Evolutionary conservation across 305 asterid genomes (phyloP), one percentile per base, ranked within the genome.

Genomic region (Solanum hybrid): DNA sequence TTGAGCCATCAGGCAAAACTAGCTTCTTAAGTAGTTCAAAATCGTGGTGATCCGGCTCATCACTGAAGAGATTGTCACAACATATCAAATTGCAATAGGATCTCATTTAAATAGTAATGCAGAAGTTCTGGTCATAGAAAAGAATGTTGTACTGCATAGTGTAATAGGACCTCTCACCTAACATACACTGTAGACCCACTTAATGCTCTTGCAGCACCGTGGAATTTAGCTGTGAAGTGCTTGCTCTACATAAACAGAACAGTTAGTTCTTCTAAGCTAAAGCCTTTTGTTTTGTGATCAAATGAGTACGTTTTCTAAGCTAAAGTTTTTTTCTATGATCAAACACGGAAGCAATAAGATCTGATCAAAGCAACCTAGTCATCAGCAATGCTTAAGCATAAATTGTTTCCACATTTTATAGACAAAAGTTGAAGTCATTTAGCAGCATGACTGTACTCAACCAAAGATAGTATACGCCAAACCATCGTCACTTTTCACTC

Each of bases 101-200:
- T 78, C 27, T 10, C 83, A 0, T 33, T 20, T 4, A 78, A 78
- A 34, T 79, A 34, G 51, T 34, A 22, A 79, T 10, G 51, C 31
- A 22, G 31, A 79, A n/a, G 29, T 36, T 79, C 57, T 34, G 57
- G 20, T 22, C 85, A 79, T 22, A 36, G 20, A 34, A 22, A 5
- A 34, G 31, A 79, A 34, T 79, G 85, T 79, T 79, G 85, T 79
- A 79, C 57, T 34, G 85, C 85, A 79, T 34, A 36, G 85, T 79
- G 57, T 79, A 34, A 22, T 79, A 34, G 85, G 22, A 22, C 32
- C 57, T 5, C 85, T 79, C 57, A 94, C 98, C 97, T 94, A 65
- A 94, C 98, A 88, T 94, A 95, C 36, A 95, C 95, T 4, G 96
- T 89, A 92, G 96, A 94, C 7, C 96, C 98, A 32, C 96, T 96